phyloP scores from a whole-genome alignment of 108 stramenopile genomes.

The Discostella stelligeroides region DNA sequence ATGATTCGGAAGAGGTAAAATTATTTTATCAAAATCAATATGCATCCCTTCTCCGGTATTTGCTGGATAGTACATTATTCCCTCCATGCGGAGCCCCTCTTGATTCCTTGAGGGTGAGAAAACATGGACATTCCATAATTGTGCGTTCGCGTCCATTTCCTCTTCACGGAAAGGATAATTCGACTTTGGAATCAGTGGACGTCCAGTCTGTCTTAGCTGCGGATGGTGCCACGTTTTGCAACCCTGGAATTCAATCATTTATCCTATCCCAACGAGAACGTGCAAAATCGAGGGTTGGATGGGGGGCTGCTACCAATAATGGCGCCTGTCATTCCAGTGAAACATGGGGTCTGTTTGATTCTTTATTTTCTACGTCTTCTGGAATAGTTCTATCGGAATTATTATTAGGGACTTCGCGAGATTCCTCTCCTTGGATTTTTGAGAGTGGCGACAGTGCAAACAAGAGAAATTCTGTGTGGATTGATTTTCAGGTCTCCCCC shows the following conservation, averaged over 20 bases:
- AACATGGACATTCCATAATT: slow-evolving; percentile 46
- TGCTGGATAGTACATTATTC: slow-evolving; percentile 37
- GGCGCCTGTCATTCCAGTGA: slow-evolving; percentile 38
- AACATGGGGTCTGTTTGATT: slow-evolving; percentile 50
- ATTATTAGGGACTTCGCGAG: slow-evolving; percentile 33
- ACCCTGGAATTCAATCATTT: slow-evolving; percentile 35
- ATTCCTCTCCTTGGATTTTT: slow-evolving; percentile 20
- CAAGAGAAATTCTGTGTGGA: slow-evolving; percentile 44
- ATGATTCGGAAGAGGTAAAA: slow-evolving; percentile 8
- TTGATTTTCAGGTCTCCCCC: slow-evolving; percentile 39
- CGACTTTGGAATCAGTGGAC: slow-evolving; percentile 13
- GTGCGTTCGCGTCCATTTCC: slow-evolving; percentile 11
- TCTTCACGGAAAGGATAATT: slow-evolving; percentile 8
- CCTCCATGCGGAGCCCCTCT: slow-evolving; percentile 47
- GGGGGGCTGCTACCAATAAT: slow-evolving; percentile 44
- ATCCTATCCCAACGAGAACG: slow-evolving; percentile 17
- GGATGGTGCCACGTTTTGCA: slow-evolving; percentile 44
- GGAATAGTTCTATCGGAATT: slow-evolving; percentile 35
- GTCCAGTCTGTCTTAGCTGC: slow-evolving; percentile 46
- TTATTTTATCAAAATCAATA: slow-evolving; percentile 24
- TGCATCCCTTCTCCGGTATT: slow-evolving; percentile 40
- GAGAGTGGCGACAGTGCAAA: neutral
- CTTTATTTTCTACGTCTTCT: slow-evolving; percentile 37
- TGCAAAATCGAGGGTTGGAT: slow-evolving; percentile 22
- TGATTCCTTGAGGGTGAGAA: slow-evolving; percentile 43